Evolutionary conservation across 2,329 filamentous ascomycete species (phyloP), one percentile per base, ranked within the genome.

Genomic region (Lasiodiplodia citricola): DNA sequence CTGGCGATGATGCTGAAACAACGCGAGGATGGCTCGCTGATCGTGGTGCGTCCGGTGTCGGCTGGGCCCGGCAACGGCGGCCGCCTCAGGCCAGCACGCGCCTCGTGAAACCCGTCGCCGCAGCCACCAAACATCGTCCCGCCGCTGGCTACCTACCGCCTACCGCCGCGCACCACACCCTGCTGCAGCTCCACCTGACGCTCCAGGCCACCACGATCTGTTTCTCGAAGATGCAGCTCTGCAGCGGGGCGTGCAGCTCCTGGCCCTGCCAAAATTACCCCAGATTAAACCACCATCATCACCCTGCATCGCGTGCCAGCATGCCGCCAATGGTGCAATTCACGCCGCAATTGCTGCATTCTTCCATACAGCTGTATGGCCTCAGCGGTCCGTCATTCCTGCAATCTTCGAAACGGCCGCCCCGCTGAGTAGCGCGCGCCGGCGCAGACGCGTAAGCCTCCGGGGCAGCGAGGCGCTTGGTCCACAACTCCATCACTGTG

Each of bases 391-490:
- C 60, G 60, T 18, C 16, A 18, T 64, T 64, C 60, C 60, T 64
- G 60, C 60, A 64, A 64, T 64, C 44, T 64, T 64, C 58, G 38
- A 64, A 64, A 64, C 60, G 60, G 31, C 57, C 44, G 44, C 44
- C 60, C 60, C 60, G 60, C 60, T 28, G 47, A 5, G 31, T 21
- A 37, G 28, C n/a, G 44, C 44, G 60, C 25, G 60, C 31, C 47
- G 47, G 60, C 31, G 60, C 47, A 64, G 60, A 64, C 60, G 60
- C 60, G 60, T 64, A 64, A 64, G 60, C 60, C 58, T 64, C 60
- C 60, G 60, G 56, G 28, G 41, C 60, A 31, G 21, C 21, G 2
- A 25, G 58, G 60, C 60, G 60, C 60, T 64, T 64, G 60, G 60
- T 52, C 47, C 60, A 64, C 37, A 31, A 3, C 60, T 51, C 47